phyloP scores from a whole-genome alignment of 2,329 filamentous ascomycete species.

The Zymoseptoria passerinii region DNA sequence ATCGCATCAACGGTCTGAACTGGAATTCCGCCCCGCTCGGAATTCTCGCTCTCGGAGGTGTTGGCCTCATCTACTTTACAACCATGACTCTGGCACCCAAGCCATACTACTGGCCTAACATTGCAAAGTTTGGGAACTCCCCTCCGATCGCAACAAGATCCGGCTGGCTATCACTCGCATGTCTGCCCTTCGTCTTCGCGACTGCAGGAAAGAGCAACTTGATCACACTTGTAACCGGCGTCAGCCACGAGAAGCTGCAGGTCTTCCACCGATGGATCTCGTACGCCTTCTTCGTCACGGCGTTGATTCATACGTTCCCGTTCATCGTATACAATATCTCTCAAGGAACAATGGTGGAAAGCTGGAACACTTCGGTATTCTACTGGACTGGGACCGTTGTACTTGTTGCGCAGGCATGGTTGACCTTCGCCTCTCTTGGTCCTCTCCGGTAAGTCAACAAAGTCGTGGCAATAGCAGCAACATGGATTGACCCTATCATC shows the following conservation, averaged over 20 bases:
- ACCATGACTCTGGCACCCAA: constrained; percentile 33
- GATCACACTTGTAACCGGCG: constrained; percentile 46
- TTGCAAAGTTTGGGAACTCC: constrained; percentile 38
- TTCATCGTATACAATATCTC: constrained; percentile 48
- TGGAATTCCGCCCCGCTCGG: constrained; percentile 42
- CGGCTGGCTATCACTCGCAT: constrained; percentile 46
- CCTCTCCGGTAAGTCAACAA: constrained; percentile 38
- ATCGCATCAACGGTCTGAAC: constrained; percentile 27
- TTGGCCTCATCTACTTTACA: constrained; percentile 42
- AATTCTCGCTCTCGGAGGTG: constrained; percentile 33
- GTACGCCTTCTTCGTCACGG: constrained; percentile 50
- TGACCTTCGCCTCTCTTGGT: constrained; percentile 48
- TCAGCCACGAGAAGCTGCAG: constrained; percentile 51
- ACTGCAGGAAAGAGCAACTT: constrained; percentile 45
- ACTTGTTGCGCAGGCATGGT: constrained; percentile 45
- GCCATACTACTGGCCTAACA: constrained; percentile 47
- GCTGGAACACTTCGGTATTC: constrained; percentile 39
- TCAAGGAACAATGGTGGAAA: constrained; percentile 41
- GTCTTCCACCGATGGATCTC: constrained; percentile 48
- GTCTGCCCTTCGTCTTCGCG: constrained; percentile 44
- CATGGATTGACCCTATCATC: constrained; percentile 45
- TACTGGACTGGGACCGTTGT: constrained; percentile 52
- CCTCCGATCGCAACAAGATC: constrained; percentile 47
- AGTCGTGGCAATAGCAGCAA: constrained; percentile 18
- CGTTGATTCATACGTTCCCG: constrained; percentile 52